Conservation (phyloP, 768 basidiomycete genomes). For the Auricularia heimuer region DNA sequence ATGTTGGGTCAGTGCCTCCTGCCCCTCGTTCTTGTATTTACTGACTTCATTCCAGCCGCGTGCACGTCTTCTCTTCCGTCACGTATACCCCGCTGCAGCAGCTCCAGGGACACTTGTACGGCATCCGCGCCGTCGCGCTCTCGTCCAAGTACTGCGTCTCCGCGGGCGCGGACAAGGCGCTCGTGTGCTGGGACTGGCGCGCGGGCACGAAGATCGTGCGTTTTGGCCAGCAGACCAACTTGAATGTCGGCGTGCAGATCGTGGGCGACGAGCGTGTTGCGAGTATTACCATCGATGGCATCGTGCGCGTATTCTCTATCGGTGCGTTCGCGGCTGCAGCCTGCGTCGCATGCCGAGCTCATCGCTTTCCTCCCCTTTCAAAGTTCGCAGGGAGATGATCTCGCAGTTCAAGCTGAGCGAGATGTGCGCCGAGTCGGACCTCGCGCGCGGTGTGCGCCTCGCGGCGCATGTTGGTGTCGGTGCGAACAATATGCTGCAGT, state of each 20-base stretch:
- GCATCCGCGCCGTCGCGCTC: conserved; percentile 81
- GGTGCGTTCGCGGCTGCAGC: conserved; percentile 37
- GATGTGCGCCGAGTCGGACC: conserved; percentile 27
- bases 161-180: conserved; percentile 60
- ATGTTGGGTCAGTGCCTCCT: conserved; percentile 51
- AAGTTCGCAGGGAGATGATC: conserved; percentile 74
- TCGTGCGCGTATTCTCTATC: conserved; percentile 85
- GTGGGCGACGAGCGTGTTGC: conserved; percentile 80
- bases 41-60: conserved; percentile 59
- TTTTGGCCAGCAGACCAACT: conserved; percentile 88
- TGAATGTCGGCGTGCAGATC: conserved; percentile 85
- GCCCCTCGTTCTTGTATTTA: too few relatives aligned
- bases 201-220: conserved; percentile 80
- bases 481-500: conserved; percentile 84
- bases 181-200: conserved; percentile 88
- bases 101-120: conserved; percentile 73
- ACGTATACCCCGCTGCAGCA: conserved; percentile 80
- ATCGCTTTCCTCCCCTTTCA: not conserved
- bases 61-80: conserved; percentile 78
- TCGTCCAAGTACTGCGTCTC: conserved; percentile 80
- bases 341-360: too few relatives aligned
- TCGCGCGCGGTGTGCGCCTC: conserved; percentile 56
- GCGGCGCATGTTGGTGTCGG: conserved; percentile 63
- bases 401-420: conserved; percentile 75
- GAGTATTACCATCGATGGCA: conserved; percentile 87